phyloP scores from a whole-genome alignment of 2,329 filamentous ascomycete genomes.

The Diplodia intermedia region DNA sequence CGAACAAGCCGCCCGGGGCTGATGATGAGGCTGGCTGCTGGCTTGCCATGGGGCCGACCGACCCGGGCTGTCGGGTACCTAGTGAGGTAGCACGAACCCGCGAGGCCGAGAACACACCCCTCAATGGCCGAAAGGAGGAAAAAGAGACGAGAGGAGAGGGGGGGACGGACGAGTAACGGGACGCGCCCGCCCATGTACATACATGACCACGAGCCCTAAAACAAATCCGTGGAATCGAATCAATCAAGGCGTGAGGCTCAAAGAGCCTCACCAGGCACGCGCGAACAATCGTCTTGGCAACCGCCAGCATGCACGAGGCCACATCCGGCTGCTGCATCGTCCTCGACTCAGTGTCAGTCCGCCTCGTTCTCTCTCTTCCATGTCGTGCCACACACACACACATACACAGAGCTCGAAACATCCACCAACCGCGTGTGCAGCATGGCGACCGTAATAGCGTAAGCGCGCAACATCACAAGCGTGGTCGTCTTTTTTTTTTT shows the following conservation, averaged over 20 bases:
- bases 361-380: background rate
- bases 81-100: background rate
- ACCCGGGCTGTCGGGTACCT: background rate
- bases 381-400: background rate
- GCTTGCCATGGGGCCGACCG: background rate
- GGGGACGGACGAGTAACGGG: no score
- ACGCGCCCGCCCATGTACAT: no score
- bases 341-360: background rate
- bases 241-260: no score
- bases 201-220: no score
- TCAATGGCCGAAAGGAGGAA: background rate
- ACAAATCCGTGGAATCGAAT: no score
- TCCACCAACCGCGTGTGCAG: background rate
- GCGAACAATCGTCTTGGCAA: background rate
- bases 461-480: conserved; percentile 1
- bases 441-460: background rate
- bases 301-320: background rate
- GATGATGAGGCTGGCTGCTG: background rate
- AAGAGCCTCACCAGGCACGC: no score
- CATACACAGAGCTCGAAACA: background rate
- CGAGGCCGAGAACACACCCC: background rate
- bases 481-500: background rate
- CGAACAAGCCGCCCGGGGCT: background rate
- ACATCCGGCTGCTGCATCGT: background rate
- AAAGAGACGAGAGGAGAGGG: no score